Percentiles rank a stretch among this genome's conserved stretches.
Evolutionary conservation across 768 basidiomycete species (phyloP).

Genomic region (Lactifluus pinguis): DNA sequence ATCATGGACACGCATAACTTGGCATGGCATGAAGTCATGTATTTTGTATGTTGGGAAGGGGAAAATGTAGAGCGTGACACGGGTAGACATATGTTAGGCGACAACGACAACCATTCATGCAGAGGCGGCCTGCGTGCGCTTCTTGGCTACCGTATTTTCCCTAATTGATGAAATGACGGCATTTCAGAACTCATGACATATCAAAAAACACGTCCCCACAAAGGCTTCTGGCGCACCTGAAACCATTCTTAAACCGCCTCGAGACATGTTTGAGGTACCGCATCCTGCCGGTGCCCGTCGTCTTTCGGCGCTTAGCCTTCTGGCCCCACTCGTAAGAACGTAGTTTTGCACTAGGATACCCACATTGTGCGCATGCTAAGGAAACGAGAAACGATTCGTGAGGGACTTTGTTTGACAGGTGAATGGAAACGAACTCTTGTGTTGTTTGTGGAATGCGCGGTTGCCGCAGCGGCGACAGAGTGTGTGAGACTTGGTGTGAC

Average conservation of each 20-base stretch:
- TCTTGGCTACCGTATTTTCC: slow-evolving; percentile 87
- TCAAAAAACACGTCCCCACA: neutral
- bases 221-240: slow-evolving; percentile 48
- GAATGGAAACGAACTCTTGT: slow-evolving; percentile 66
- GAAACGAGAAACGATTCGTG: neutral
- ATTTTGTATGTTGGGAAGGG: slow-evolving; percentile 24
- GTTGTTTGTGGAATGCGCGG: slow-evolving; percentile 96
- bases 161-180: slow-evolving; percentile 31
- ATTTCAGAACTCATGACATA: neutral
- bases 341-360: slow-evolving; percentile 91
- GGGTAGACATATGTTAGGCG: slow-evolving; percentile 18
- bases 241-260: slow-evolving; percentile 97
- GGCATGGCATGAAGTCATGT: slow-evolving; percentile 24
- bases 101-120: slow-evolving; percentile 27
- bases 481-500: slow-evolving; percentile 94
- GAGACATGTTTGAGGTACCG: slow-evolving; percentile 85
- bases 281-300: slow-evolving; percentile 97
- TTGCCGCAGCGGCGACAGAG: slow-evolving; percentile 96
- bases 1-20: slow-evolving; percentile 3
- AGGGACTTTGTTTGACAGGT: neutral
- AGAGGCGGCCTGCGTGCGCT: slow-evolving; percentile 54
- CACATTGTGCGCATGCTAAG: slow-evolving; percentile 88
- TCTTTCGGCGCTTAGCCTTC: slow-evolving; percentile 99
- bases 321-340: slow-evolving; percentile 96
- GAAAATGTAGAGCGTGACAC: slow-evolving; percentile 15